Percentiles rank a stretch among this genome's conserved stretches.
These are phyloP conservation scores for Anisodus acutangulus DNA, from an alignment of 257 asterid genomes.

Conservation along the genomic window DNA sequence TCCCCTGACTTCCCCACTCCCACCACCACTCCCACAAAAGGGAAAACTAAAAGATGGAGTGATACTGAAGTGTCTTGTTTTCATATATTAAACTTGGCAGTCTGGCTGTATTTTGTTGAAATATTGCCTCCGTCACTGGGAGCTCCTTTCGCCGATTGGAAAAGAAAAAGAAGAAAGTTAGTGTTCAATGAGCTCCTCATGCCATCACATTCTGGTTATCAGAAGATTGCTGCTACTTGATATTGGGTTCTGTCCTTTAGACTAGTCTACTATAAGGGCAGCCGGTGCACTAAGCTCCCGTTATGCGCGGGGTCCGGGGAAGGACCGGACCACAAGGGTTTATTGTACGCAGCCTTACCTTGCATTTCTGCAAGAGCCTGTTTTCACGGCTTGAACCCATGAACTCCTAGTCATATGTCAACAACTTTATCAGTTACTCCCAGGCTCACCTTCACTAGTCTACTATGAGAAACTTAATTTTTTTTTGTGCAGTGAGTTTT, in stretches of 20 bases:
- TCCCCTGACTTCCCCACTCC: background rate
- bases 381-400: too few species aligned
- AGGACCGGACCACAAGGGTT: too few species aligned
- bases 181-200: background rate
- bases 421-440: too few species aligned
- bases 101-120: slow-evolving; percentile 21
- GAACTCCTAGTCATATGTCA: too few species aligned
- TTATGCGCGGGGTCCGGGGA: too few species aligned
- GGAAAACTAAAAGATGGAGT: background rate
- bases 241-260: background rate
- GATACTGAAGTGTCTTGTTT: background rate
- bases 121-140: background rate
- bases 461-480: background rate
- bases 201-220: background rate
- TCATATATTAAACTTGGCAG: background rate
- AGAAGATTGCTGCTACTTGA: background rate
- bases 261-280: background rate
- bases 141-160: background rate
- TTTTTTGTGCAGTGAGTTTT: background rate
- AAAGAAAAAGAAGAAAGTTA: too few species aligned
- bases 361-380: too few species aligned
- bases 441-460: too few species aligned
- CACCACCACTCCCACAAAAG: background rate
- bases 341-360: too few species aligned
- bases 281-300: too few species aligned